phyloP scores from a whole-genome alignment of 2,329 filamentous ascomycete species.

The Lecanoromycetidae sp. region DNA sequence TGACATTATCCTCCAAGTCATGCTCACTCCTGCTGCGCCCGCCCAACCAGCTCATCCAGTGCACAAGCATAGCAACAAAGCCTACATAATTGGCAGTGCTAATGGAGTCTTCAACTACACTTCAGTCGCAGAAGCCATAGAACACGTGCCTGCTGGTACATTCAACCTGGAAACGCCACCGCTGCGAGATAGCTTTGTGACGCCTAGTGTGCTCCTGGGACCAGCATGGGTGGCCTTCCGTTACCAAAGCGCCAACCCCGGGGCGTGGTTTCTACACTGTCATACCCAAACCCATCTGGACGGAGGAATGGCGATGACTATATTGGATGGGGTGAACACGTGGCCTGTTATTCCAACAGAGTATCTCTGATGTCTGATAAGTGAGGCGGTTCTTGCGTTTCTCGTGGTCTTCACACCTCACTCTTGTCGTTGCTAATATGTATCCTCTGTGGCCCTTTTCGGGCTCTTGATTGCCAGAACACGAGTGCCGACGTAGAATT shows the following conservation, averaged over 20 bases:
- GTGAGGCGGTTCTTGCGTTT: too few species aligned
- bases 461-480: too few species aligned
- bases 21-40: slow-evolving; percentile 17
- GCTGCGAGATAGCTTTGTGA: slow-evolving; percentile 32
- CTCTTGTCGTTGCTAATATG: too few species aligned
- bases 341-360: slow-evolving; percentile 29
- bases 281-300: slow-evolving; percentile 38
- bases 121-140: slow-evolving; percentile 30
- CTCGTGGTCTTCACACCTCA: too few species aligned
- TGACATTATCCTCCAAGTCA: slow-evolving; percentile 27
- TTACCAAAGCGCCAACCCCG: slow-evolving; percentile 37
- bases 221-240: slow-evolving; percentile 33
- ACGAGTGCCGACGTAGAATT: too few species aligned
- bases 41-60: slow-evolving; percentile 32
- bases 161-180: slow-evolving; percentile 36
- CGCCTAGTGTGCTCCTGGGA: slow-evolving; percentile 15
- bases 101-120: slow-evolving; percentile 30
- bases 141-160: slow-evolving; percentile 26
- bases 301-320: slow-evolving; percentile 37
- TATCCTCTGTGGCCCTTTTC: too few species aligned
- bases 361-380: too few species aligned
- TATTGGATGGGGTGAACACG: slow-evolving; percentile 38
- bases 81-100: slow-evolving; percentile 32
- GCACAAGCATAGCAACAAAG: slow-evolving; percentile 38
- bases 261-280: slow-evolving; percentile 39